Percentiles rank a stretch among this genome's conserved stretches.
Evolutionary conservation across 2,329 filamentous ascomycete species (phyloP).

Genomic region (Penicillium sp.): DNA sequence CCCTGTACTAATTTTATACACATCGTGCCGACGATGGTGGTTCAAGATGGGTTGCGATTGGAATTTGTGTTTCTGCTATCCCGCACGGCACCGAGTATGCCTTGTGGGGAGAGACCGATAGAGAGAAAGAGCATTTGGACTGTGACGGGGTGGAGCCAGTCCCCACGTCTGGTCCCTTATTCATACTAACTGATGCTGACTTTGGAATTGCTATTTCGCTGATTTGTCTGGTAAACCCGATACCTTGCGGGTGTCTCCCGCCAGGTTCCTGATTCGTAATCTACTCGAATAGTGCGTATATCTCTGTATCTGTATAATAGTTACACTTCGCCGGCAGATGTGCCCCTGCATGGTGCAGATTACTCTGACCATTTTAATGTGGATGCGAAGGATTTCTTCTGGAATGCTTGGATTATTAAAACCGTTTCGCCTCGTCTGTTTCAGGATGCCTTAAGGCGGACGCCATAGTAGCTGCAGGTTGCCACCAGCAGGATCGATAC

Average conservation of each 20-base stretch:
- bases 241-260: neutral
- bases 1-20: slow-evolving; percentile 2
- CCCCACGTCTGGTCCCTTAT: neutral
- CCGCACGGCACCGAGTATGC: neutral
- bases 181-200: neutral
- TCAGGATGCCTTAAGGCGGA: neutral
- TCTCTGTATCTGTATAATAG: neutral
- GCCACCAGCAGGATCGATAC: neutral
- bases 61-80: neutral
- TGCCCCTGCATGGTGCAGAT: slow-evolving; percentile 1
- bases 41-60: neutral
- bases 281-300: neutral
- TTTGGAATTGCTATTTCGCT: neutral
- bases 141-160: neutral
- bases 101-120: neutral
- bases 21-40: neutral
- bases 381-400: slow-evolving; percentile 2
- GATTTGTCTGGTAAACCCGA: neutral
- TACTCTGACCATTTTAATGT: neutral
- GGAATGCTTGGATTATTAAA: neutral
- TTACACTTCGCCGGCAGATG: neutral
- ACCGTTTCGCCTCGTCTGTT: neutral
- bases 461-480: neutral
- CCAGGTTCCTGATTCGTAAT: neutral
- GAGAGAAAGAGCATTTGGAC: neutral